phyloP scores from a whole-genome alignment of 495 filamentous ascomycete species.

The Chaetomidium leptoderma region DNA sequence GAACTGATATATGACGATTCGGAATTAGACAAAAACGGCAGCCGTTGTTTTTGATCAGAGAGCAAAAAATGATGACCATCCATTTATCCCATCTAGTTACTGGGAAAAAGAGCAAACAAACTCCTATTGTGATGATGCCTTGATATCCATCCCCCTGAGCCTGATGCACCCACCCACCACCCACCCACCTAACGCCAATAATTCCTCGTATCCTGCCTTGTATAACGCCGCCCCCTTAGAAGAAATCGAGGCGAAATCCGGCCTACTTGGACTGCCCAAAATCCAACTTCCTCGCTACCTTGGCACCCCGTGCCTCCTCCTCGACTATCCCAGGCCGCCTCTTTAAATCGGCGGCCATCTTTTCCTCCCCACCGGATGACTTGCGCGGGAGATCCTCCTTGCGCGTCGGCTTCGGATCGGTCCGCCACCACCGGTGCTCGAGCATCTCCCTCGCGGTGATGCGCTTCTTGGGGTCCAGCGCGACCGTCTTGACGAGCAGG shows the following conservation, averaged over 20 bases:
- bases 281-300: slow-evolving; percentile 83
- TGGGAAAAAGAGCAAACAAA: no score
- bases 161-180: background rate
- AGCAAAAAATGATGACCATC: background rate
- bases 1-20: background rate
- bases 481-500: slow-evolving; percentile 78
- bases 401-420: slow-evolving; percentile 74
- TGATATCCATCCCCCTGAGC: background rate
- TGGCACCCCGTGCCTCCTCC: slow-evolving; percentile 53
- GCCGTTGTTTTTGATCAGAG: background rate
- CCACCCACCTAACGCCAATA: background rate
- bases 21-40: slow-evolving; percentile 9
- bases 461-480: slow-evolving; percentile 78
- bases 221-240: background rate
- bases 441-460: slow-evolving; percentile 71
- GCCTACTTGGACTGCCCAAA: slow-evolving; percentile 60
- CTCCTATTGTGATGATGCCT: no score
- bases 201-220: no score
- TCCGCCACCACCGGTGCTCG: slow-evolving; percentile 80
- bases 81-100: no score
- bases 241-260: background rate
- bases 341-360: slow-evolving; percentile 80
- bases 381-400: slow-evolving; percentile 75
- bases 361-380: slow-evolving; percentile 59
- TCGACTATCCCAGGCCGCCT: slow-evolving; percentile 70